Conservation (phyloP, 306 rosid species). For the Lathyrus tuberosus region DNA sequence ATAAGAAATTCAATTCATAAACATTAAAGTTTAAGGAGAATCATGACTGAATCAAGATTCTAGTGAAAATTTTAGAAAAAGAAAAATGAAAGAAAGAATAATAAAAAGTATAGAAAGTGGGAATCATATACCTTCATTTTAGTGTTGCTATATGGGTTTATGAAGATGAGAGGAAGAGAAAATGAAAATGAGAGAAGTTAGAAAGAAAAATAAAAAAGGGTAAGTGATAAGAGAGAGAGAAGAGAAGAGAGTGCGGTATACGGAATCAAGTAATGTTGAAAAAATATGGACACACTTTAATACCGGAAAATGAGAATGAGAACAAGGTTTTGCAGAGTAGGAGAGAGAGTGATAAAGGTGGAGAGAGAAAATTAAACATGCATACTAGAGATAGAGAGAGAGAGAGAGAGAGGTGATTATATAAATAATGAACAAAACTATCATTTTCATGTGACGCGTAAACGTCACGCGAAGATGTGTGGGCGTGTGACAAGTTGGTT, state of each 20-base stretch:
- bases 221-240: neutral
- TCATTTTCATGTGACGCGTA: neutral
- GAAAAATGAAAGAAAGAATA: constrained; percentile 3
- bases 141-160: constrained; percentile 8
- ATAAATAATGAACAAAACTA: neutral
- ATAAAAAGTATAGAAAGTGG: no score
- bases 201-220: neutral
- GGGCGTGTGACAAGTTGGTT: constrained; percentile 6
- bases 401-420: no score
- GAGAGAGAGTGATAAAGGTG: constrained; percentile 58
- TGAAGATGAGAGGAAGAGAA: constrained; percentile 38
- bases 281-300: constrained; percentile 33
- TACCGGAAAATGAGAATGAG: constrained; percentile 65
- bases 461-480: constrained; percentile 21
- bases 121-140: constrained; percentile 74
- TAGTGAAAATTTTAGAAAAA: constrained; percentile 6
- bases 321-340: constrained; percentile 73
- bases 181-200: neutral
- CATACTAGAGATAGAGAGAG: neutral
- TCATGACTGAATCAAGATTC: constrained; percentile 24
- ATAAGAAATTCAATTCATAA: no score
- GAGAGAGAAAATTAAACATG: constrained; percentile 27
- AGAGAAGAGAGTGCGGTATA: constrained; percentile 40
- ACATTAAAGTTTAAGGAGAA: no score
- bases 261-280: constrained; percentile 56